A percentile compares a stretch with the other conserved stretches of the same genome.
Conservation (phyloP, 2,329 filamentous ascomycete species). For the Arthrobotrys iridis region DNA sequence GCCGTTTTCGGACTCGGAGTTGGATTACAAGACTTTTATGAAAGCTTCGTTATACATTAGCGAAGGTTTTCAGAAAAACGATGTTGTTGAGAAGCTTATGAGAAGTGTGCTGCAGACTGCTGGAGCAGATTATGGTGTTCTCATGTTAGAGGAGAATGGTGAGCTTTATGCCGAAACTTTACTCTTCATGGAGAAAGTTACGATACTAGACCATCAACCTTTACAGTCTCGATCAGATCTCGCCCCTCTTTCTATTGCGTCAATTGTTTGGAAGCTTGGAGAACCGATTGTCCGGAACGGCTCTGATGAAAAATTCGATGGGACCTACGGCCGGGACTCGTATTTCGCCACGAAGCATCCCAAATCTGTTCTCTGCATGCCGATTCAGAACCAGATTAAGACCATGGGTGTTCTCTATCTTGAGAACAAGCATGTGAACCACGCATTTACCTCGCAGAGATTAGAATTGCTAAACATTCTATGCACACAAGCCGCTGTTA, state of each 20-base stretch:
- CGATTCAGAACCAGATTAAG: slow-evolving; percentile 59
- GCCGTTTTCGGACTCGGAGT: slow-evolving; percentile 57
- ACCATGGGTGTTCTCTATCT: slow-evolving; percentile 59
- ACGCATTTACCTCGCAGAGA: slow-evolving; percentile 58
- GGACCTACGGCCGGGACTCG: slow-evolving; percentile 57
- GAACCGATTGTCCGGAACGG: slow-evolving; percentile 65
- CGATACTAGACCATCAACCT: slow-evolving; percentile 58
- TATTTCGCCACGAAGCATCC: slow-evolving; percentile 58
- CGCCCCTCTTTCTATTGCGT: slow-evolving; percentile 85
- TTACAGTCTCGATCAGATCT: slow-evolving; percentile 57
- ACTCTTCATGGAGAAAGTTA: slow-evolving; percentile 58
- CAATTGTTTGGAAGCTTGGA: slow-evolving; percentile 94
- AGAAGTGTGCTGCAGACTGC: slow-evolving; percentile 58
- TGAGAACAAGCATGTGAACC: slow-evolving; percentile 58
- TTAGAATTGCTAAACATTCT: slow-evolving; percentile 58
- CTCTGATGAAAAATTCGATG: slow-evolving; percentile 58
- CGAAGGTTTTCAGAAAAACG: slow-evolving; percentile 58
- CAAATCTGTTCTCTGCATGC: slow-evolving; percentile 57
- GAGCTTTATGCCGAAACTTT: slow-evolving; percentile 58
- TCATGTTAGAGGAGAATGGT: slow-evolving; percentile 58
- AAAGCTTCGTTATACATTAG: slow-evolving; percentile 59
- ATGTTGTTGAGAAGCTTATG: slow-evolving; percentile 59
- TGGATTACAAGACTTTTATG: slow-evolving; percentile 58
- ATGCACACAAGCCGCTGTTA: slow-evolving; percentile 59
- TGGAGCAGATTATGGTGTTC: slow-evolving; percentile 58